Percentiles rank a stretch among this genome's conserved stretches.
These are phyloP conservation scores for Phytophthora rubi DNA, from an alignment of 352 stramenopile species.

Conservation along the genomic window DNA sequence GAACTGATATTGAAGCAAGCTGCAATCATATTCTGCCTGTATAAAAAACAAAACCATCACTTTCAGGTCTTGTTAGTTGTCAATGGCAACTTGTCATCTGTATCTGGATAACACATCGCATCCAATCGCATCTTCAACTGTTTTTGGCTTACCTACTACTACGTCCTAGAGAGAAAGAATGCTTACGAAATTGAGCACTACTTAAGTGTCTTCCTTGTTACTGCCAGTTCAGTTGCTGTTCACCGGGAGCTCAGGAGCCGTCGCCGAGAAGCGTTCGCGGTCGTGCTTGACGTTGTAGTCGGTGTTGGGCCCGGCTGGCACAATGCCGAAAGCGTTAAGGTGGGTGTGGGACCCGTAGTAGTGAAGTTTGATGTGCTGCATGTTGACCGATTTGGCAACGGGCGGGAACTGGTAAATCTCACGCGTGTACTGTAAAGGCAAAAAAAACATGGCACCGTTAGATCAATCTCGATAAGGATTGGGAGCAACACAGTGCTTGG, in stretches of 20 bases:
- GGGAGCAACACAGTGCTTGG: background rate
- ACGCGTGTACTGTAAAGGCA: constrained; percentile 60
- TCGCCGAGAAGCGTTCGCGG: constrained; percentile 64
- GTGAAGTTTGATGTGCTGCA: constrained; percentile 97
- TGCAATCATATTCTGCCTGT: background rate
- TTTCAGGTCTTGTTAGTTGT: background rate
- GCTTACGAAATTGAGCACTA: constrained; percentile 12
- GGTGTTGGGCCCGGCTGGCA: constrained; percentile 82
- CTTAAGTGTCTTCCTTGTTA: background rate
- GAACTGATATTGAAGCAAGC: background rate
- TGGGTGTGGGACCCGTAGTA: constrained; percentile 96
- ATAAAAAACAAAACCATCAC: background rate
- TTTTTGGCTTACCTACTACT: constrained; percentile 9
- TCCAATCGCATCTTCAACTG: constrained; percentile 9
- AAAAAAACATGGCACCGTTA: constrained; percentile 9
- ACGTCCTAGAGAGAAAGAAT: constrained; percentile 7
- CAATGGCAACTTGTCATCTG: background rate
- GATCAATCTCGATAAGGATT: background rate
- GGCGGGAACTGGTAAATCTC: constrained; percentile 94
- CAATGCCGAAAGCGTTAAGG: constrained; percentile 94
- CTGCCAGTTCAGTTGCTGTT: constrained; percentile 19
- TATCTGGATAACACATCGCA: background rate
- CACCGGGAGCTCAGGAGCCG: constrained; percentile 39
- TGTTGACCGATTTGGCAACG: constrained; percentile 91
- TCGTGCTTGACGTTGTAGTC: constrained; percentile 69